A percentile compares a stretch with the other conserved stretches of the same genome.
phyloP scores from a whole-genome alignment of 2,329 filamentous ascomycete species.

The Neonectria faginata region DNA sequence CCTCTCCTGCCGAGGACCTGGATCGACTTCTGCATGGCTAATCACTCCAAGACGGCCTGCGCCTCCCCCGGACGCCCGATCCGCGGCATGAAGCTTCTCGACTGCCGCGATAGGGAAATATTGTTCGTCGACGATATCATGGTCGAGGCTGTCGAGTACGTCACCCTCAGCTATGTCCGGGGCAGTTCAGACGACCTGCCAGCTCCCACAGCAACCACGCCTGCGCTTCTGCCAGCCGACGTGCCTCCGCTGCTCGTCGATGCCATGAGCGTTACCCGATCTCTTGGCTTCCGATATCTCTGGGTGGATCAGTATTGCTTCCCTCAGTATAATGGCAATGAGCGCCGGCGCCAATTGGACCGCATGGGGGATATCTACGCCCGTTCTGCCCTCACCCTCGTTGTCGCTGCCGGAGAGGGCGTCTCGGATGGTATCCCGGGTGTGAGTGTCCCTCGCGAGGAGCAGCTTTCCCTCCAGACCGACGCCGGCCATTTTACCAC shows the following conservation, averaged over 20 bases:
- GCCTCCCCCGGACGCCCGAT: slow-evolving; percentile 34
- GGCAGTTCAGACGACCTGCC: slow-evolving; percentile 38
- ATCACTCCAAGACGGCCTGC: slow-evolving; percentile 46
- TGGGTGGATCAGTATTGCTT: slow-evolving; percentile 55
- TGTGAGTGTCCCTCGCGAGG: slow-evolving; percentile 49
- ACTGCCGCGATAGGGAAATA: slow-evolving; percentile 47
- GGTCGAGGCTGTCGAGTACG: slow-evolving; percentile 43
- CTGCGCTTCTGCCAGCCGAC: slow-evolving; percentile 37
- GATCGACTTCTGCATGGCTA: slow-evolving; percentile 51
- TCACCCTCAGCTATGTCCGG: slow-evolving; percentile 53
- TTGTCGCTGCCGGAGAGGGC: slow-evolving; percentile 50
- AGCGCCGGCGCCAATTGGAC: slow-evolving; percentile 46
- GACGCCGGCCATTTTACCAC: slow-evolving; percentile 51
- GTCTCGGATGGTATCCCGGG: slow-evolving; percentile 50
- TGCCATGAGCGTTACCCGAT: slow-evolving; percentile 48
- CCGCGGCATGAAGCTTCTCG: slow-evolving; percentile 49
- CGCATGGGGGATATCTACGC: slow-evolving; percentile 52
- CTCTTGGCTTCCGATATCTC: slow-evolving; percentile 52
- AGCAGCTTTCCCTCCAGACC: slow-evolving; percentile 52
- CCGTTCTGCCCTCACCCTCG: slow-evolving; percentile 50
- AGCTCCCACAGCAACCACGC: slow-evolving; percentile 26
- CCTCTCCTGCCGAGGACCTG: slow-evolving; percentile 48
- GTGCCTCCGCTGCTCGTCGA: slow-evolving; percentile 50
- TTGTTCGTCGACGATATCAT: slow-evolving; percentile 47
- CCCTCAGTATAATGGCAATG: slow-evolving; percentile 43